phyloP scores from a whole-genome alignment of 805 yeast species.

The Metschnikowia continentalis region DNA sequence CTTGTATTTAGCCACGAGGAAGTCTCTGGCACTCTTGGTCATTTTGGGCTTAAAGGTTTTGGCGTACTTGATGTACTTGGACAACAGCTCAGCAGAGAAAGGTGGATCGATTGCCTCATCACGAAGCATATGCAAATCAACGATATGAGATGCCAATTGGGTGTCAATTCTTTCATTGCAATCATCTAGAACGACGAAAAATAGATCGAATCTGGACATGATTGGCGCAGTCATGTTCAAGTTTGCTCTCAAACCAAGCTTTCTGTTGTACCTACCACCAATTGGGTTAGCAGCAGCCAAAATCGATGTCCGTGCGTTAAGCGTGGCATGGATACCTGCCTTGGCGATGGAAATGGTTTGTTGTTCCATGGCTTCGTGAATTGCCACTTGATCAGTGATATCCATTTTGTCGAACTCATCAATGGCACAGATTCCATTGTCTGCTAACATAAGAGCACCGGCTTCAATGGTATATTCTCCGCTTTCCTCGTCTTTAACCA shows the following conservation, averaged over 20 bases:
- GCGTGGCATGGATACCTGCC: slow-evolving; percentile 97
- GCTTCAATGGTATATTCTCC: slow-evolving; percentile 98
- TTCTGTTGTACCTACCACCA: slow-evolving; percentile 93
- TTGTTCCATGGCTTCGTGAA: slow-evolving; percentile 99
- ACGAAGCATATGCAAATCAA: slow-evolving; percentile 82
- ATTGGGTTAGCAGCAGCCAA: slow-evolving; percentile 98
- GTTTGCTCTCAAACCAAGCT: slow-evolving; percentile 76
- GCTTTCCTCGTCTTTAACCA: slow-evolving; percentile 93
- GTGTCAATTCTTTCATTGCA: slow-evolving; percentile 89
- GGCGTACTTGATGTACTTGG: slow-evolving; percentile 87
- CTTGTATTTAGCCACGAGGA: slow-evolving; percentile 73
- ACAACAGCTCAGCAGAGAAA: slow-evolving; percentile 79
- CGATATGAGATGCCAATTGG: slow-evolving; percentile 87
- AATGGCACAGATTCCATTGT: slow-evolving; percentile 96
- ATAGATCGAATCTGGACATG: slow-evolving; percentile 95
- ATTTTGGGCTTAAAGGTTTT: slow-evolving; percentile 87
- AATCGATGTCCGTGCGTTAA: slow-evolving; percentile 94
- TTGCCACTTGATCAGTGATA: slow-evolving; percentile 90
- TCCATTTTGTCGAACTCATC: slow-evolving; percentile 99
- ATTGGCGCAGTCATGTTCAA: slow-evolving; percentile 96
- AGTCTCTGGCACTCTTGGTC: slow-evolving; percentile 75
- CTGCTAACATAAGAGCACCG: slow-evolving; percentile 97
- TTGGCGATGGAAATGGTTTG: slow-evolving; percentile 98
- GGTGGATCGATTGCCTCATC: slow-evolving; percentile 92
- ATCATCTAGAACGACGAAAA: slow-evolving; percentile 91